phyloP scores from a whole-genome alignment of 495 filamentous ascomycete species.

The Xylaria telfairii region DNA sequence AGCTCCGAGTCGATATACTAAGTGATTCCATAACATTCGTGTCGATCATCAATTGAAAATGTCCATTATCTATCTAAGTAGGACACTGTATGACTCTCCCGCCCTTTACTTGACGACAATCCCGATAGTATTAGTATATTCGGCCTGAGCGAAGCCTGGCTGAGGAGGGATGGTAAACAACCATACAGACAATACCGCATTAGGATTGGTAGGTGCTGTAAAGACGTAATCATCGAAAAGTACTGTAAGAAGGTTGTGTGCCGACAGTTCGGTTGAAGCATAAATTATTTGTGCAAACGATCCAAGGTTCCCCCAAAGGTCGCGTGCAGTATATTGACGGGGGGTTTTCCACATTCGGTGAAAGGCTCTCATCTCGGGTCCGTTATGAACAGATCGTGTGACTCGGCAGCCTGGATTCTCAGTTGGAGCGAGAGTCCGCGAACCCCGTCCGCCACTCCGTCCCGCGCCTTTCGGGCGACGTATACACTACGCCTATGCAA shows the following conservation, averaged over 20 bases:
- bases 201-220: conserved; percentile 16
- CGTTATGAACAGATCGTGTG: background rate
- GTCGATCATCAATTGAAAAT: conserved; percentile 16
- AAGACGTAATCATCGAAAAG: background rate
- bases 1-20: conserved; percentile 17
- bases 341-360: background rate
- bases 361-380: background rate
- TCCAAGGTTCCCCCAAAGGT: background rate
- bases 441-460: conserved; percentile 8
- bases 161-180: background rate
- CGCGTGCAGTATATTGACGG: background rate
- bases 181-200: background rate
- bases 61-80: background rate
- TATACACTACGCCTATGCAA: background rate
- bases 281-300: background rate
- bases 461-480: background rate
- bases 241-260: no score
- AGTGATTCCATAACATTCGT: conserved; percentile 14
- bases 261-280: background rate
- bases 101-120: conserved; percentile 10
- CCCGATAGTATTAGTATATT: conserved; percentile 7
- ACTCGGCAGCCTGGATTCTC: conserved; percentile 2
- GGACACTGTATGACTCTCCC: conserved; percentile 10
- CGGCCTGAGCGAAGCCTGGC: conserved; percentile 8
- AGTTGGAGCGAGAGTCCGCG: conserved; percentile 18